Conservation (phyloP, 768 basidiomycete species). For the Fibroporia radiculosa region DNA sequence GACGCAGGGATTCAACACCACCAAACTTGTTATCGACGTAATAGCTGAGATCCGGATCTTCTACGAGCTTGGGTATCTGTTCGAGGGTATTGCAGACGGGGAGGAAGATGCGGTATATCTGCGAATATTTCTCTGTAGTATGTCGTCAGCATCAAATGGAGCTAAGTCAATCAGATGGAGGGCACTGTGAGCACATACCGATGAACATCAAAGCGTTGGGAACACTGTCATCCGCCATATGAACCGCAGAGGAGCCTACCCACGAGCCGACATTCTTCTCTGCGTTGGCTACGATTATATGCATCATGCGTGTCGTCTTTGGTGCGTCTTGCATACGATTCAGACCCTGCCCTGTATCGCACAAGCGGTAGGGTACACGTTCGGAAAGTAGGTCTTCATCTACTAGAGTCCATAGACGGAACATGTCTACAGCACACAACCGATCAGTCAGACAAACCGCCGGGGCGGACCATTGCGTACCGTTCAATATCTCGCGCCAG, state of each 20-base stretch:
- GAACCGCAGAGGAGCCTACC: slow-evolving; percentile 82
- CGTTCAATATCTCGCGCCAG: slow-evolving; percentile 82
- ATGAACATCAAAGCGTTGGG: slow-evolving; percentile 85
- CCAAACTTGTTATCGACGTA: slow-evolving; percentile 84
- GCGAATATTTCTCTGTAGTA: slow-evolving; percentile 83
- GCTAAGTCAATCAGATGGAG: no score
- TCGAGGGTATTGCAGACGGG: slow-evolving; percentile 79
- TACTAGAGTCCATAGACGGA: slow-evolving; percentile 75
- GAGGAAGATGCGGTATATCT: slow-evolving; percentile 83
- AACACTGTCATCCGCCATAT: slow-evolving; percentile 84
- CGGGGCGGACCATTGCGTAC: slow-evolving; percentile 27
- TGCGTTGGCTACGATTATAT: slow-evolving; percentile 75
- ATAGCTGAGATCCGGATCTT: slow-evolving; percentile 61
- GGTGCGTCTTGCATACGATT: slow-evolving; percentile 84
- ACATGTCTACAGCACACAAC: slow-evolving; percentile 55
- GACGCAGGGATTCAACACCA: slow-evolving; percentile 55
- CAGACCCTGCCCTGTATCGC: slow-evolving; percentile 86
- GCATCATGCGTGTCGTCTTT: slow-evolving; percentile 89
- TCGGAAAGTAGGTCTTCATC: slow-evolving; percentile 80
- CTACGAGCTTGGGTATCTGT: slow-evolving; percentile 58
- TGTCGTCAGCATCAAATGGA: no score
- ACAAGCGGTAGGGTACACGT: slow-evolving; percentile 64
- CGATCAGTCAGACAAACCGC: neutral
- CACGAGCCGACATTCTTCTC: slow-evolving; percentile 75
- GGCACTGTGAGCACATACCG: no score